These are phyloP conservation scores for Aspergillus aculeatus DNA, from an alignment of 2,329 filamentous ascomycete species.

Conservation along the genomic window DNA sequence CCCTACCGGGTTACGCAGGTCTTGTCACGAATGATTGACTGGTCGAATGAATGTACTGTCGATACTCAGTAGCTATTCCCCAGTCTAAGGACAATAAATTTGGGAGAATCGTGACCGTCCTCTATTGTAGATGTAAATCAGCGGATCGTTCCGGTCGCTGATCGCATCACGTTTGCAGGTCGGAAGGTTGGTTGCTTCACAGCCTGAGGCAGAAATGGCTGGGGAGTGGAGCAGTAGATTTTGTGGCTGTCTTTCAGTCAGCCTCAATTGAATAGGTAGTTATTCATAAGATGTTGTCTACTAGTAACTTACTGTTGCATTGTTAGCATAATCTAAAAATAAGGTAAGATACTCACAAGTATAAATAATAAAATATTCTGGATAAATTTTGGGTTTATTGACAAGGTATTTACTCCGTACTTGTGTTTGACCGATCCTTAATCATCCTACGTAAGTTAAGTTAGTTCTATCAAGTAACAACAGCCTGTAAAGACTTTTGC, in stretches of 20 bases:
- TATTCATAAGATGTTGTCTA: background rate
- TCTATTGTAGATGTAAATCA: background rate
- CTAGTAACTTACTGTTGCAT: too few relatives aligned
- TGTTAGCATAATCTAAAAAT: too few relatives aligned
- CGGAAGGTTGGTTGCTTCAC: background rate
- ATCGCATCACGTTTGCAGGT: background rate
- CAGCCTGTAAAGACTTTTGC: too few relatives aligned
- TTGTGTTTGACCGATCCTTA: background rate
- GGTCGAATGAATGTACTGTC: too few relatives aligned
- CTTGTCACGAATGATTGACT: background rate
- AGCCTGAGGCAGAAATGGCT: background rate
- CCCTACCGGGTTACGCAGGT: background rate
- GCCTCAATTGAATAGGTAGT: background rate
- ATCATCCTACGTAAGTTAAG: background rate
- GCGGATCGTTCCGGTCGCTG: slow-evolving; percentile 5
- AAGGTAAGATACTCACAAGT: too few relatives aligned
- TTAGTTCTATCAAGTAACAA: too few relatives aligned
- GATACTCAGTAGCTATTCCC: too few relatives aligned
- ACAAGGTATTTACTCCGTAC: too few relatives aligned
- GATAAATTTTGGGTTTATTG: too few relatives aligned
- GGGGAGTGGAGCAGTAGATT: background rate
- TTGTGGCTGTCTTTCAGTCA: background rate
- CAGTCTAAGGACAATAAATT: background rate
- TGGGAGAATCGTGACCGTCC: background rate
- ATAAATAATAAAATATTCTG: too few relatives aligned